Evolutionary conservation across 352 stramenopile genomes (phyloP), one percentile per base, ranked within the genome.

Genomic region (Phytophthora chlamydospora): DNA sequence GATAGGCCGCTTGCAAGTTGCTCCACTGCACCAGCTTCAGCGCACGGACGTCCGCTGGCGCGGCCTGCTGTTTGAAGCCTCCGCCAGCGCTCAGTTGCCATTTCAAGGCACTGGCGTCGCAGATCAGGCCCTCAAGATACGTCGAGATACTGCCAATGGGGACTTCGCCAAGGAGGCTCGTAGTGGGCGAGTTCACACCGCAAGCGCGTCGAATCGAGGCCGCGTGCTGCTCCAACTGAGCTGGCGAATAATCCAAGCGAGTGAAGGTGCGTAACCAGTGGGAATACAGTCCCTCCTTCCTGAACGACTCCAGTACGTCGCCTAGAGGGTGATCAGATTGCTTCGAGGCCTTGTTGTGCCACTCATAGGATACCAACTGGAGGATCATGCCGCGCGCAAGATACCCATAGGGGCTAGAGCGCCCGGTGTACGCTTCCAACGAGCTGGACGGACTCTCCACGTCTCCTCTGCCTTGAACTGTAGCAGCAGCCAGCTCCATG

Each of bases 221-320:
- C 8, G 60, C 56, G 14, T 68, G 56, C 21, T 68, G 45, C 34
- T 67, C 53, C 31, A 77, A 36, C 42, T 71, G 64, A 29, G 47
- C 40, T 7, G 64, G 61, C 7, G 69, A 75, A 61, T 89, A 89
- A 36, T 89, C 78, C 12, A 91, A 59, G 5, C 76, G 65, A 24
- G 82, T 88, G 40, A 89, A 89, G 0, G 82, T 83, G 8, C 79
- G 76, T 27, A 89, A 46, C 82, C 82, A 91, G 48, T 91, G 78
- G 9, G 79, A 76, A 58, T 83, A 91, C 1, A 89, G 59, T 6
- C 77, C 80, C 49, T 91, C 78, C 36, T 78, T 74, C 13, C 80
- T 66, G 53, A 89, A 89, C 7, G 73, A 71, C 16, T 91, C 78
- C 14, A 91, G 51, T 7, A 89, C 80, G 2, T 69, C 42, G 6